phyloP scores from a whole-genome alignment of 139 green algal species.

The Chlorokybus atmophyticus region DNA sequence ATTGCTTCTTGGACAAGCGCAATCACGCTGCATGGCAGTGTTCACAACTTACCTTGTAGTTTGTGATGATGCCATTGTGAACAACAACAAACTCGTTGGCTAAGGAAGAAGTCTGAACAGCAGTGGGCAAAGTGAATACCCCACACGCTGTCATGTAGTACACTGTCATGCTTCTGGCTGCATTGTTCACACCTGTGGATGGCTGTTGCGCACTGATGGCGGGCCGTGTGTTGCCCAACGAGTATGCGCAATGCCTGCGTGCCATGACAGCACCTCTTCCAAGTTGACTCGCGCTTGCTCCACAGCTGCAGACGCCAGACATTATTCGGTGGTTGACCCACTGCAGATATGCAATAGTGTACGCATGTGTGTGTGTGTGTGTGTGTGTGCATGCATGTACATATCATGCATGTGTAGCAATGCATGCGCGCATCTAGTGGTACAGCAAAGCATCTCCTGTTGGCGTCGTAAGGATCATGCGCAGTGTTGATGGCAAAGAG shows the following conservation, averaged over 20 bases:
- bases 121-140: too few relatives aligned
- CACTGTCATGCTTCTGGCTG: too few relatives aligned
- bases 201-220: slow-evolving; percentile 69
- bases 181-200: slow-evolving; percentile 76
- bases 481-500: slow-evolving; percentile 1
- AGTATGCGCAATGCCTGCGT: slow-evolving; percentile 80
- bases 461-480: not conserved
- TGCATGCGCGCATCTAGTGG: not conserved
- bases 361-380: too few relatives aligned
- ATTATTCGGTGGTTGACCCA: too few relatives aligned
- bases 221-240: slow-evolving; percentile 93
- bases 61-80: slow-evolving; percentile 99
- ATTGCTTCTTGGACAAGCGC: too few relatives aligned
- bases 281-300: slow-evolving; percentile 5
- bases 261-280: slow-evolving; percentile 5
- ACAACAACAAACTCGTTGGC: slow-evolving; percentile 87
- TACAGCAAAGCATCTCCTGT: not conserved
- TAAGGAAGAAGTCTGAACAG: slow-evolving; percentile 41
- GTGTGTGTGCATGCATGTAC: too few relatives aligned
- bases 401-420: not conserved
- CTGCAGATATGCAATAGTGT: not conserved
- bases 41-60: slow-evolving; percentile 72
- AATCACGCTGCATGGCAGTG: too few relatives aligned
- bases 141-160: too few relatives aligned
- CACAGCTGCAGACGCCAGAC: slow-evolving; percentile 9